Base-by-base conservation (phyloP, 2,329 filamentous ascomycete species). In the Trichoderma aggressivum region DNA sequence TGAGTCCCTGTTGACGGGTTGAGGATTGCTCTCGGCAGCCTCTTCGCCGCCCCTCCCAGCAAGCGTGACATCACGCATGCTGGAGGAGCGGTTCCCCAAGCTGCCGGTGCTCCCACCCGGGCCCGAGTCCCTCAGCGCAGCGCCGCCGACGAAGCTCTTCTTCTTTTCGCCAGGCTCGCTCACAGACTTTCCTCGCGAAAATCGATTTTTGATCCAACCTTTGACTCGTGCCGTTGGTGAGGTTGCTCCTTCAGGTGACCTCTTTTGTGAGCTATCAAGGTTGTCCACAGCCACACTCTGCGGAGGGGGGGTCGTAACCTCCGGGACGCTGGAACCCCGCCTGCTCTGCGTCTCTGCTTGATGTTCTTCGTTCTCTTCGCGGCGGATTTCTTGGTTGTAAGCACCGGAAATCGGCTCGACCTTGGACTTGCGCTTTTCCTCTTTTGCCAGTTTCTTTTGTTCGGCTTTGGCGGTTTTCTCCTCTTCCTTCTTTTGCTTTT, bases 121-220 rank as follows among this genome's bases (percentile, higher is more conserved):
- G 1, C 80, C 82, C 2, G 82, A 79, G 7, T 75, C 83, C 1
- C 81, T 82, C 7, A 87, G 78, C 12, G 84, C 81, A 0, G 83
- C 84, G 7, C 87, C 86, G 16, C 87, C 87, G 16, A 88, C 76
- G 73, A 89, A 88, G 28, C 82, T 78, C 70, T 78, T 80, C 61
- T 76, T 75, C 75, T 81, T 81, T 5, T 80, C 77, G 18, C 76
- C 76, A 1, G 82, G 78, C 12, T 83, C 82, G 8, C 80, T 78
- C 0, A 82, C 69, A 2, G 82, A 82, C 70, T 83, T 84, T 10
- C 82, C 79, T 6, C 81, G 80, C 0, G 82, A 83, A 72, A 89
- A 86, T 7, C 84, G 85, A 28, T 84, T 85, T 77, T 86, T 88
- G 68, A 89, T 81, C 87, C 87, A 89, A 50, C 82, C 83, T 74